Percentiles rank a stretch among this genome's conserved stretches.
Evolutionary conservation across 768 basidiomycete genomes (phyloP).

Genomic region (Clitopilus hobsonii): DNA sequence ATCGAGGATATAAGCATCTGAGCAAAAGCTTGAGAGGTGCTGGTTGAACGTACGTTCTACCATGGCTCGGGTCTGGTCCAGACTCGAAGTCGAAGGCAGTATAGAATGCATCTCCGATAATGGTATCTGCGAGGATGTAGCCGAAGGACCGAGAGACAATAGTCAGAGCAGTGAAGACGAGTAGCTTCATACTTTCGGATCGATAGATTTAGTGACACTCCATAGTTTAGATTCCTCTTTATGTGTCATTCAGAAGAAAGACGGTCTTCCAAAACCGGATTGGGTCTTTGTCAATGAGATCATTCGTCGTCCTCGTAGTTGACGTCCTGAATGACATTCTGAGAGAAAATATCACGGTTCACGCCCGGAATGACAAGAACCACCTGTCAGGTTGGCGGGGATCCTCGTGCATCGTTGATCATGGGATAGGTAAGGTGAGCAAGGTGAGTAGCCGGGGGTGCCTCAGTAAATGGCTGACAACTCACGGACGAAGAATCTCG

Average conservation of each 20-base stretch:
- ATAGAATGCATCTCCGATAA: neutral
- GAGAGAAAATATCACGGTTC: neutral
- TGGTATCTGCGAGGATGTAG: slow-evolving; percentile 23
- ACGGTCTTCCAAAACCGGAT: neutral
- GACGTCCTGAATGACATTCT: neutral
- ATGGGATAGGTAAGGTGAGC: too few relatives aligned
- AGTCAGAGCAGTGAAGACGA: neutral
- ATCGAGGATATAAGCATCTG: neutral
- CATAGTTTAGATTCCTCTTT: neutral
- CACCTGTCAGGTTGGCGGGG: neutral
- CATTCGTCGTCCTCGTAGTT: neutral
- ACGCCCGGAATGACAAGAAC: neutral
- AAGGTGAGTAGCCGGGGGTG: too few relatives aligned
- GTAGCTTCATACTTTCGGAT: neutral
- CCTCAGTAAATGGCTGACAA: too few relatives aligned
- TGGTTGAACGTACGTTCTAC: neutral
- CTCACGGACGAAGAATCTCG: too few relatives aligned
- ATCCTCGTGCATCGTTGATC: neutral
- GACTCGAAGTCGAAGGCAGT: neutral
- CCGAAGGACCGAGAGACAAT: neutral
- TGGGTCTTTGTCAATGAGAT: too few relatives aligned
- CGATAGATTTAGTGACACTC: neutral
- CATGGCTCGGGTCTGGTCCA: neutral
- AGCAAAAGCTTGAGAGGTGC: neutral
- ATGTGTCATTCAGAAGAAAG: neutral